A percentile compares a stretch with the other conserved stretches of the same genome.
Evolutionary conservation across 495 filamentous ascomycete genomes (phyloP).

Genomic region (Lineolata rhizophorae): DNA sequence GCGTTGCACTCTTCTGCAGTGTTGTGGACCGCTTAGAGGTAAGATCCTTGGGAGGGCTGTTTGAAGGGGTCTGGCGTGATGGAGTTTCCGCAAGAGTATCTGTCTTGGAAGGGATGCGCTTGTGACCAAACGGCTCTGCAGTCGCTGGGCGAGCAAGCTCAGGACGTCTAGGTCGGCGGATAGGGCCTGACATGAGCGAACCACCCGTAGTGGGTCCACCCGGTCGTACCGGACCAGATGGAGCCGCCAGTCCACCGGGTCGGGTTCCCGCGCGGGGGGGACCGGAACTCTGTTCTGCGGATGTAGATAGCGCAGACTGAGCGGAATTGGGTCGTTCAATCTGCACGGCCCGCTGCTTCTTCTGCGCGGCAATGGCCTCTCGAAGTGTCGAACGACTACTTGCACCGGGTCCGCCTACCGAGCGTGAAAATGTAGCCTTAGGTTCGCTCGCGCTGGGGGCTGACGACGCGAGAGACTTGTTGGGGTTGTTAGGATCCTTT

Average conservation of each 20-base stretch:
- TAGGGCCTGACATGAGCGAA: constrained; percentile 33
- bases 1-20: constrained; percentile 14
- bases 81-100: too few relatives aligned
- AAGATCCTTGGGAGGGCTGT: constrained; percentile 22
- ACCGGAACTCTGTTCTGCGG: too few relatives aligned
- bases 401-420: constrained; percentile 17
- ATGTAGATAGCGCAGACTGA: constrained; percentile 39
- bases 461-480: constrained; percentile 21
- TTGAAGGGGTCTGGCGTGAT: constrained; percentile 21
- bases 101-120: too few relatives aligned
- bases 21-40: too few relatives aligned
- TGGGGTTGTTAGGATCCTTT: constrained; percentile 63
- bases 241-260: constrained; percentile 10
- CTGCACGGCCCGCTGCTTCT: constrained; percentile 37
- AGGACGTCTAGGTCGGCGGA: constrained; percentile 30
- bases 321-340: constrained; percentile 53
- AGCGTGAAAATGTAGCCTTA: too few relatives aligned
- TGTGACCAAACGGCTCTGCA: constrained; percentile 34
- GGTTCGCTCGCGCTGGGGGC: constrained; percentile 13
- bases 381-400: constrained; percentile 32
- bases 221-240: constrained; percentile 6
- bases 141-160: constrained; percentile 32
- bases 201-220: constrained; percentile 7
- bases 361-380: constrained; percentile 68
- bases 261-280: too few relatives aligned